phyloP scores from a whole-genome alignment of 2,329 filamentous ascomycete species.

The Ceratocystis variospora region DNA sequence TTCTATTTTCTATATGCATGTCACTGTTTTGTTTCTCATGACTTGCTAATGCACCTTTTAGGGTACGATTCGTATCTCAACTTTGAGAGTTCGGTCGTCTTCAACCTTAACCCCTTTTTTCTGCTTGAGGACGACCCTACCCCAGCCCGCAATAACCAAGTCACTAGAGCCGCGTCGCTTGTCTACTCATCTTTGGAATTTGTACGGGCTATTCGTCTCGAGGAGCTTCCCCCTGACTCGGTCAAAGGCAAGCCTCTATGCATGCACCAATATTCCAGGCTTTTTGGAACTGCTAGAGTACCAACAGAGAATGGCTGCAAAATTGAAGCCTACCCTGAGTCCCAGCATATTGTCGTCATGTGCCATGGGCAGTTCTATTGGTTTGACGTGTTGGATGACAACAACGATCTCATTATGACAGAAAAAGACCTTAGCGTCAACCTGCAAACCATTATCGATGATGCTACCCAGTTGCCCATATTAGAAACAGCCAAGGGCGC shows the following conservation, averaged over 20 bases:
- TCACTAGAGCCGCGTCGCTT: conserved; percentile 70
- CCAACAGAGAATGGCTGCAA: conserved; percentile 91
- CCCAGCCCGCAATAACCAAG: conserved; percentile 88
- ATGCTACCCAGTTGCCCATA: conserved; percentile 77
- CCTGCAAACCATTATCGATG: conserved; percentile 79
- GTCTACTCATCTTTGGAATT: conserved; percentile 84
- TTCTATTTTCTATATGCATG: background rate
- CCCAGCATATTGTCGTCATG: conserved; percentile 84
- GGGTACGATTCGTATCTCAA: conserved; percentile 99
- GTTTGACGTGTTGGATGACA: conserved; percentile 94
- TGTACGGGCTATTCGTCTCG: conserved; percentile 78
- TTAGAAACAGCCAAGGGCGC: conserved; percentile 93
- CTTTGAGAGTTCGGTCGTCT: conserved; percentile 91
- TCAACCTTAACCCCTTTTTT: conserved; percentile 97
- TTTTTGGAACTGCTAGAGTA: conserved; percentile 89
- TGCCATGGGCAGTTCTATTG: conserved; percentile 96
- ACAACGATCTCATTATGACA: conserved; percentile 91
- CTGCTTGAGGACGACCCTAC: conserved; percentile 94
- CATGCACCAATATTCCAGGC: conserved; percentile 95
- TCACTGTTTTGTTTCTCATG: background rate
- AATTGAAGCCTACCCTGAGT: conserved; percentile 86
- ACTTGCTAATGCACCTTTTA: conserved; percentile 27
- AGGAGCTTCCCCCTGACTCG: conserved; percentile 82
- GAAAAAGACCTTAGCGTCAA: conserved; percentile 89
- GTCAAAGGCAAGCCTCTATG: conserved; percentile 72